Evolutionary conservation across 1,284 basidiomycete species (phyloP).

Genomic region (Tylopilus sp.): DNA sequence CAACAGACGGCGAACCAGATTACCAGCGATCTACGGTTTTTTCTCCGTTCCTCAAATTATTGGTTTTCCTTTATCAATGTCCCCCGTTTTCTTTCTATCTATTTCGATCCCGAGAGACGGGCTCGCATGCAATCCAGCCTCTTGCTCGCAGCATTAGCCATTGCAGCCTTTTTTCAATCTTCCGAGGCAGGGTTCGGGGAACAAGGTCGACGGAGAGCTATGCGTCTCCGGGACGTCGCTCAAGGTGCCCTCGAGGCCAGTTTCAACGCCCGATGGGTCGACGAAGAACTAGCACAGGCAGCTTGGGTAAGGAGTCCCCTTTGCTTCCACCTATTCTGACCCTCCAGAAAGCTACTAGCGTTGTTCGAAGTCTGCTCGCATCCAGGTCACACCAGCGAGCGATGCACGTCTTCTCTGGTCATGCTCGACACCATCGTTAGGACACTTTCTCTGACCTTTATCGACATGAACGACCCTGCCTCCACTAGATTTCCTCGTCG

Average conservation of each 20-base stretch:
- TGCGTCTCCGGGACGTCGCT: conserved; percentile 60
- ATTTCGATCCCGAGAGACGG: conserved; percentile 52
- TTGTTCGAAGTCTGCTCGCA: conserved; percentile 70
- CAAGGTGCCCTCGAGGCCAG: conserved; percentile 70
- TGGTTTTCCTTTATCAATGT: conserved; percentile 73
- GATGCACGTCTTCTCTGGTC: conserved; percentile 54
- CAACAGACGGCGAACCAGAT: conserved; percentile 45
- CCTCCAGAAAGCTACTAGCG: conserved; percentile 50
- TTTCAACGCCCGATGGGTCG: conserved; percentile 63
- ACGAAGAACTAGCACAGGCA: conserved; percentile 66
- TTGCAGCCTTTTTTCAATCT: conserved; percentile 67
- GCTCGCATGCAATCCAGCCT: conserved; percentile 63
- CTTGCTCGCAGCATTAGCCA: conserved; percentile 59
- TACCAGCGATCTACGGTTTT: conserved; percentile 55
- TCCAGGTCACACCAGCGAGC: conserved; percentile 50
- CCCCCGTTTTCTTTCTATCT: conserved; percentile 58
- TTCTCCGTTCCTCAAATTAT: conserved; percentile 62
- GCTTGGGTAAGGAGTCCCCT: conserved; percentile 56
- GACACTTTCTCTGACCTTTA: conserved; percentile 48
- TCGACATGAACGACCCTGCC: conserved; percentile 42
- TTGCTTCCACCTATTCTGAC: conserved; percentile 11
- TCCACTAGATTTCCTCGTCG: conserved; percentile 48
- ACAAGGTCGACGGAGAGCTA: conserved; percentile 50
- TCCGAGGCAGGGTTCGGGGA: conserved; percentile 52
- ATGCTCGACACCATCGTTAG: conserved; percentile 67